Evolutionary conservation across 495 filamentous ascomycete species (phyloP).

Genomic region (Umbilicaria muhlenbergii): DNA sequence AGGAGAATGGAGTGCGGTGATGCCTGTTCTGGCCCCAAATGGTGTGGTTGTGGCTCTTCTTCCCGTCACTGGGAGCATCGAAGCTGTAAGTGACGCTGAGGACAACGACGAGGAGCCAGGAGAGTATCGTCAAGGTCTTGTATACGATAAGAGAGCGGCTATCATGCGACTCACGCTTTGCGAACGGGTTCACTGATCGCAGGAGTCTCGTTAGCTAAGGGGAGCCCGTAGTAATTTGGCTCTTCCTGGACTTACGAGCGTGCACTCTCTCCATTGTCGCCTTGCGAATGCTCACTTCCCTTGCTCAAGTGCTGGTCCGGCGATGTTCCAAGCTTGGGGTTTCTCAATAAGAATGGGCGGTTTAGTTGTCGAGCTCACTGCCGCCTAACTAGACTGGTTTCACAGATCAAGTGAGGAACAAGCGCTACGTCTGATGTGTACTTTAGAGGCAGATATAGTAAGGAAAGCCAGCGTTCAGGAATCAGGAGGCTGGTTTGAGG

Average conservation of each 20-base stretch:
- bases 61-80: slow-evolving; percentile 41
- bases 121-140: slow-evolving; percentile 51
- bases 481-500: no score
- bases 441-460: no score
- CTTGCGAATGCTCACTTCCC: not conserved
- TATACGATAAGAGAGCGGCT: slow-evolving; percentile 35
- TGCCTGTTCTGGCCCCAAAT: slow-evolving; percentile 57
- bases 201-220: not conserved
- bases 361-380: no score
- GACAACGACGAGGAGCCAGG: slow-evolving; percentile 56
- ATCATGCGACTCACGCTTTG: slow-evolving; percentile 42
- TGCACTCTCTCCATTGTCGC: slow-evolving; percentile 5
- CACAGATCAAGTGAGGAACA: no score
- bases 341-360: no score
- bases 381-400: no score
- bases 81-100: slow-evolving; percentile 55
- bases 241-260: not conserved
- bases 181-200: slow-evolving; percentile 41
- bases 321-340: no score
- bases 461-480: no score
- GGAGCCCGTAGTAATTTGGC: not conserved
- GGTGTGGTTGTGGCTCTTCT: slow-evolving; percentile 27
- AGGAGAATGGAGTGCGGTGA: slow-evolving; percentile 56
- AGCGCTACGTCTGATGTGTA: no score
- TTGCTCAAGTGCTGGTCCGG: not conserved